These are phyloP conservation scores for Scortechinia acanthostroma DNA, from an alignment of 2,329 filamentous ascomycete genomes.

Conservation along the genomic window DNA sequence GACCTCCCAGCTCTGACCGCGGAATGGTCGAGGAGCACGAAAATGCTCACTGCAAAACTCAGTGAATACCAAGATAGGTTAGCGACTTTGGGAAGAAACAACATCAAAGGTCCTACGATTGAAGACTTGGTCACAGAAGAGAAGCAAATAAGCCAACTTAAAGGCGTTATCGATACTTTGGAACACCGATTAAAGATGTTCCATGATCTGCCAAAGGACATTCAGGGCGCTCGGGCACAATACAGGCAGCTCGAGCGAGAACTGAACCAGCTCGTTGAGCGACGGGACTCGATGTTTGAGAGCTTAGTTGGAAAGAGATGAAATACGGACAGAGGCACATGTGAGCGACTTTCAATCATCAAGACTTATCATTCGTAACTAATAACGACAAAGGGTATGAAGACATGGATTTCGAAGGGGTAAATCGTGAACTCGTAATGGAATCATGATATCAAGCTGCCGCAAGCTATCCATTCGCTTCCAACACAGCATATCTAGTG, in stretches of 20 bases:
- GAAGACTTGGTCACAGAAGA: slow-evolving; percentile 17
- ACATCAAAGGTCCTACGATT: slow-evolving; percentile 18
- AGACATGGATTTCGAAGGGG: no score
- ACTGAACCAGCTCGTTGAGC: slow-evolving; percentile 31
- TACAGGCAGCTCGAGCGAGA: slow-evolving; percentile 38
- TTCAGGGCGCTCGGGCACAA: slow-evolving; percentile 34
- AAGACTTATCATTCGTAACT: background rate
- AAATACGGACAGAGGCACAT: background rate
- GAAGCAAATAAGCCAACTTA: slow-evolving; percentile 18
- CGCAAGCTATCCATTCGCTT: no score
- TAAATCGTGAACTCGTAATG: slow-evolving; percentile 2
- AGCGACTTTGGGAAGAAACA: slow-evolving; percentile 19
- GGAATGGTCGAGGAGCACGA: slow-evolving; percentile 43
- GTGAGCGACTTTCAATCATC: background rate
- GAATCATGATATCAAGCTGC: no score
- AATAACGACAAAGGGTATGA: background rate
- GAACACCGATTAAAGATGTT: slow-evolving; percentile 33
- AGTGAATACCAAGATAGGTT: slow-evolving; percentile 36
- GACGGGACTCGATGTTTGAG: slow-evolving; percentile 42
- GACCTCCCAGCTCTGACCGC: slow-evolving; percentile 37
- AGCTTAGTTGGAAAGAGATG: slow-evolving; percentile 20
- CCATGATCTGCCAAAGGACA: slow-evolving; percentile 40
- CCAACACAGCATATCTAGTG: background rate
- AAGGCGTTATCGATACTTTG: slow-evolving; percentile 22
- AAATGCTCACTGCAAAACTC: slow-evolving; percentile 42